Conservation (phyloP, 805 yeast species). For the Torulaspora indica region DNA sequence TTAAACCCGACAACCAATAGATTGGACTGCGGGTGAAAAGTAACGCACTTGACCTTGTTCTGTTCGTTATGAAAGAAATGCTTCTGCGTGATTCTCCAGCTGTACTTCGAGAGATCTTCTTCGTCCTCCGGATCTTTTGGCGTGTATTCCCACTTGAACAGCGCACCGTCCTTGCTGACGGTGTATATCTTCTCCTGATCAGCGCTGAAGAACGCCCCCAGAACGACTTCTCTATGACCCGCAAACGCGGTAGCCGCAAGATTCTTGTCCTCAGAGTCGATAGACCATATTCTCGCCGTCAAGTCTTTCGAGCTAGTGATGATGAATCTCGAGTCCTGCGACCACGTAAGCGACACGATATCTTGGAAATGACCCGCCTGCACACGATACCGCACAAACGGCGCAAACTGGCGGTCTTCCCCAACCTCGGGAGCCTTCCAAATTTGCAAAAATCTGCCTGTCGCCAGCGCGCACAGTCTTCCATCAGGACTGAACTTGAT, state of each 20-base stretch:
- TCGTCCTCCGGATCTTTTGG: slow-evolving; percentile 47
- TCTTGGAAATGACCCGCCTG: slow-evolving; percentile 92
- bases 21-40: slow-evolving; percentile 71
- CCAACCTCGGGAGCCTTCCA: slow-evolving; percentile 84
- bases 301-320: slow-evolving; percentile 84
- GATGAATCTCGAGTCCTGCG: slow-evolving; percentile 82
- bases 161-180: slow-evolving; percentile 89
- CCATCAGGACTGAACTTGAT: slow-evolving; percentile 88
- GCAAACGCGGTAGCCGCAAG: slow-evolving; percentile 78
- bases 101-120: slow-evolving; percentile 41
- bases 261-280: slow-evolving; percentile 60
- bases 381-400: slow-evolving; percentile 83
- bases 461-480: slow-evolving; percentile 75
- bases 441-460: slow-evolving; percentile 76
- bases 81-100: slow-evolving; percentile 81
- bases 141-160: slow-evolving; percentile 86
- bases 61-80: slow-evolving; percentile 63
- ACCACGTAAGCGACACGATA: slow-evolving; percentile 77
- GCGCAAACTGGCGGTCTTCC: slow-evolving; percentile 92
- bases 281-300: slow-evolving; percentile 79
- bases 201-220: slow-evolving; percentile 81
- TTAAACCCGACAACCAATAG: slow-evolving; percentile 83
- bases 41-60: slow-evolving; percentile 69
- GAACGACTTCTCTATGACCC: slow-evolving; percentile 87
- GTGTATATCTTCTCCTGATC: slow-evolving; percentile 89